Conservation (phyloP, 1,139 yeast genomes). For the Lodderomyces orthopsilosis region DNA sequence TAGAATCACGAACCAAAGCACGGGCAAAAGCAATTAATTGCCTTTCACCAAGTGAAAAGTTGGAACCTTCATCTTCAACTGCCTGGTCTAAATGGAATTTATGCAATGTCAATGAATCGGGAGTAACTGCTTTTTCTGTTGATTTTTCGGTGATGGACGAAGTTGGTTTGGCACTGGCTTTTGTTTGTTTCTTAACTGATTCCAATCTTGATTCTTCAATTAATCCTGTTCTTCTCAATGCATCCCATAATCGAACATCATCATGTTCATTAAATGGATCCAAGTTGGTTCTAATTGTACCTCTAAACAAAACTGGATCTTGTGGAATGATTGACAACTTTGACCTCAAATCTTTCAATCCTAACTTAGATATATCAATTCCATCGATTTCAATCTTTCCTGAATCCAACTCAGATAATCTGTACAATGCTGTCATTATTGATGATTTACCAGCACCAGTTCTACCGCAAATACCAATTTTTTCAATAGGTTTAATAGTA, state of each 20-base stretch:
- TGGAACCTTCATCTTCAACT: conserved; percentile 41
- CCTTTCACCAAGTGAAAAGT: conserved; percentile 41
- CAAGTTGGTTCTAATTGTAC: conserved; percentile 74
- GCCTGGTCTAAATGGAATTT: conserved; percentile 40
- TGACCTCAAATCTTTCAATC: conserved; percentile 72
- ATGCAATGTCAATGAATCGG: conserved; percentile 18
- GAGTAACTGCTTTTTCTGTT: conserved; percentile 9
- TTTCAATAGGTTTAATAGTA: conserved; percentile 51
- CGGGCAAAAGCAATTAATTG: conserved; percentile 43
- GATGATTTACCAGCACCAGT: conserved; percentile 83
- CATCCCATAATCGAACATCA: conserved; percentile 34
- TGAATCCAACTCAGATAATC: conserved; percentile 51
- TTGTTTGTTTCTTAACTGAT: conserved; percentile 16
- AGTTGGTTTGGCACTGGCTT: conserved; percentile 10
- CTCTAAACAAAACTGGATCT: conserved; percentile 86
- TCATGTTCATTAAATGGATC: conserved; percentile 55
- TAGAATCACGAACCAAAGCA: conserved; percentile 38
- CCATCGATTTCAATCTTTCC: conserved; percentile 62
- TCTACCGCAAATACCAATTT: conserved; percentile 75
- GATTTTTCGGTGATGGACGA: conserved; percentile 3
- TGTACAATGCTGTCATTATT: conserved; percentile 61
- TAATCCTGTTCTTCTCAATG: conserved; percentile 34
- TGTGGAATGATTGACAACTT: conserved; percentile 87
- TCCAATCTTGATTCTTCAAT: conserved; percentile 23
- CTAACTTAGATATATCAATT: conserved; percentile 60